Base-by-base conservation (phyloP, 306 rosid species). In the Sesbania bispinosa region DNA sequence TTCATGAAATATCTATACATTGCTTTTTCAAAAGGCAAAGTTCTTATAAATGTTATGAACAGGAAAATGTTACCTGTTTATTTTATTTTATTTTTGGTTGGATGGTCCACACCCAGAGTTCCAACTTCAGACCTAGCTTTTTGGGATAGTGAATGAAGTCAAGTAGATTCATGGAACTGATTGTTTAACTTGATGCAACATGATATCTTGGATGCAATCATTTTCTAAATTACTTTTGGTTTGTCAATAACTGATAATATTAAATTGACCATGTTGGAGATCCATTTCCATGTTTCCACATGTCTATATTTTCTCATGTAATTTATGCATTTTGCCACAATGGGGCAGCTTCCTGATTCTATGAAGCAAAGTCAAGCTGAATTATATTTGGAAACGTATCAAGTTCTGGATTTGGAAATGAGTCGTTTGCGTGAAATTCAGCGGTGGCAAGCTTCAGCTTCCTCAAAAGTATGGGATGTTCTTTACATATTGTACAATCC, bases 331-430 rank as follows among this genome's bases (percentile, higher is more conserved):
- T 76, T 67, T 71, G 29, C 48, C 24, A 3, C 36, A 18, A 76
- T 71, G 62, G 75, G 71, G 58, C 89, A 94, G 98, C 96, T 94
- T 73, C 98, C 98, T 4, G 98, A 94, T 67, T 90, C 97, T 77
- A 94, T 94, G 98, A 94, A 94, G 89, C 98, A 94, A 86, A 94
- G 92, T 79, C 98, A 94, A 89, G 92, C 97, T 72, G 98, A 94
- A 75, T 88, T 94, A 73, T 94, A 94, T 80, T 75, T 90, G 80
- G 97, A 90, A 81, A 94, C 98, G 4, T 94, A 94, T 79, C 97
- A 94, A 94, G 98, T 90, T 80, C 76, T 94, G 78, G 98, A 90
- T 84, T 86, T 94, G 95, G 98, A 94, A 78, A 94, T 94, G 98
- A 90, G 98, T 64, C 98, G 97, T 43, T 73, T 94, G 63, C 97